Evolutionary conservation across 2,329 filamentous ascomycete species (phyloP), one percentile per base, ranked within the genome.

Genomic region (Ophiostoma quercus): DNA sequence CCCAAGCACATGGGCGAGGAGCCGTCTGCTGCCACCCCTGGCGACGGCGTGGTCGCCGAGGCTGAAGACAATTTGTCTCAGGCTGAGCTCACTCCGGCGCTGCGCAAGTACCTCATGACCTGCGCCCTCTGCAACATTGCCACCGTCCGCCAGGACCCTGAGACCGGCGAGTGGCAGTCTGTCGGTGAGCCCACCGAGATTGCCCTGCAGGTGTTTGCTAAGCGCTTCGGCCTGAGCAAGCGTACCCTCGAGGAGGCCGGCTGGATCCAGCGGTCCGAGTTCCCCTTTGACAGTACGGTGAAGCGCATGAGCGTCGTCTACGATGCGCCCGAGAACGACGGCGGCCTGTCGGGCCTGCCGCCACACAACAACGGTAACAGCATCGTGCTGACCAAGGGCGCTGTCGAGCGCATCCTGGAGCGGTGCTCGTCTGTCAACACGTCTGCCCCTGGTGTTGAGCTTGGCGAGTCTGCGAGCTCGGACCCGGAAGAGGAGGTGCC

Each of bases 301-400:
- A 93, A 93, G 83, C 88, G 89, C 75, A 93, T 93, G 90, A 91
- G 89, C 9, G 90, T 92, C 70, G 84, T 92, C 65, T 92, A 91
- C 78, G 82, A 86, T 66, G 79, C 79, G 6, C 84, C 84, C 1
- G 73, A 76, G 5, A 77, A 77, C 8, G 79, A 82, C 14, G 39
- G 39, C 2, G 71, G 63, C 4, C 14, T 51, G 25, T 43, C 39
- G 4, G 47, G 78, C 76, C 2, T 76, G 76, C 11, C 79, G 76
- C 25, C 78, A 82, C 12, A 76, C 80, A 16, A 75, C 78, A 34
- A 34, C 0, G 75, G 79, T 4, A 81, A 80, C 74, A 86, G 84
- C 73, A 76, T 85, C 71, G 81, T 88, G 5, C 88, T 87, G 73
- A 86, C 84, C 72, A 89, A 89, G 76, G 87, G 87, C 11, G 87